Conservation (phyloP, 1,139 yeast species). For the Suhomyces chickasaworum region DNA sequence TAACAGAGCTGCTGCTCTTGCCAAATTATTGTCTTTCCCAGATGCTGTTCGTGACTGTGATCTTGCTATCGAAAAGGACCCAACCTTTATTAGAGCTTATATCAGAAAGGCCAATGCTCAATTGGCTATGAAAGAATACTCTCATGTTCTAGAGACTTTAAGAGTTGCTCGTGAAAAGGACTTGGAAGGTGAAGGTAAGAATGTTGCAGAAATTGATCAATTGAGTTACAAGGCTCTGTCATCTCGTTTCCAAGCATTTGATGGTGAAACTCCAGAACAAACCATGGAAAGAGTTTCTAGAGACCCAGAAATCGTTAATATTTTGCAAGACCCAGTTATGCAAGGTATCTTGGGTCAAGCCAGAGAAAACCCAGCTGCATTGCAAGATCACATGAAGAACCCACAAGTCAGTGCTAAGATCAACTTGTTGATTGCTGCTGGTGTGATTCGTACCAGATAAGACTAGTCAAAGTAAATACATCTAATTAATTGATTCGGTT, state of each 20-base stretch:
- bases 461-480: neutral
- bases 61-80: constrained; percentile 84
- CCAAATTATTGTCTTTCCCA: constrained; percentile 95
- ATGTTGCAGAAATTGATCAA: constrained; percentile 78
- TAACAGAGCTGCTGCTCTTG: constrained; percentile 95
- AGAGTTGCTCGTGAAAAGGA: constrained; percentile 78
- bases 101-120: constrained; percentile 96
- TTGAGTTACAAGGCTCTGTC: constrained; percentile 74
- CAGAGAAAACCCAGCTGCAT: constrained; percentile 92
- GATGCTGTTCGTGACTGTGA: constrained; percentile 95
- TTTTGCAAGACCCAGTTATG: constrained; percentile 96
- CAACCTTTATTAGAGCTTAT: constrained; percentile 88
- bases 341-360: constrained; percentile 94
- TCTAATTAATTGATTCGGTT: neutral
- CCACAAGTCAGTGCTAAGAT: constrained; percentile 91
- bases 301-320: constrained; percentile 92
- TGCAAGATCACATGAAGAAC: constrained; percentile 96
- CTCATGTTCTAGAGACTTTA: constrained; percentile 80
- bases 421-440: constrained; percentile 90
- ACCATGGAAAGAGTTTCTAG: constrained; percentile 86
- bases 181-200: constrained; percentile 58
- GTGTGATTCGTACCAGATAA: constrained; percentile 91
- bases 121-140: constrained; percentile 86
- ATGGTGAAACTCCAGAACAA: constrained; percentile 94
- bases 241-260: constrained; percentile 77